Conservation (phyloP, 2,329 filamentous ascomycete species). For the Pseudogymnoascus sp. region DNA sequence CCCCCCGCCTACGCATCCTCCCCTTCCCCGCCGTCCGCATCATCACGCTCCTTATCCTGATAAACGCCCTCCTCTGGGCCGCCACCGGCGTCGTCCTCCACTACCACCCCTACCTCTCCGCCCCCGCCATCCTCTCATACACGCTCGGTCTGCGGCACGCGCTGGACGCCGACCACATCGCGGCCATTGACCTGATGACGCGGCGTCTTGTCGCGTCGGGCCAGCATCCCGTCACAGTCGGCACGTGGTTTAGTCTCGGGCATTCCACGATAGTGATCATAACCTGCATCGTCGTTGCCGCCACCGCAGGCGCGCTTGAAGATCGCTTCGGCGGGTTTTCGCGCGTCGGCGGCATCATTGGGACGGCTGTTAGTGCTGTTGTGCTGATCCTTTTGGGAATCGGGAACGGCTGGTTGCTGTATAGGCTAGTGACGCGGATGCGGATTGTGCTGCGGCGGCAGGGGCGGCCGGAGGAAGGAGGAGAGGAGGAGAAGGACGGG, state of each 20-base stretch:
- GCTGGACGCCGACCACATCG: slow-evolving; percentile 91
- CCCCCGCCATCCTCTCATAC: slow-evolving; percentile 77
- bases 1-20: slow-evolving; percentile 14
- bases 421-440: slow-evolving; percentile 65
- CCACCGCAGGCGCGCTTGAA: slow-evolving; percentile 76
- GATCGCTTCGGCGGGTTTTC: slow-evolving; percentile 75
- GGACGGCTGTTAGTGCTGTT: slow-evolving; percentile 75
- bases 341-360: slow-evolving; percentile 78
- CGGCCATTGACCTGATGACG: slow-evolving; percentile 90
- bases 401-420: slow-evolving; percentile 81
- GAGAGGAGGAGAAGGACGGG: slow-evolving; percentile 22
- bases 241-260: slow-evolving; percentile 88
- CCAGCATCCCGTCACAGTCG: slow-evolving; percentile 81
- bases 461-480: slow-evolving; percentile 19
- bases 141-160: slow-evolving; percentile 86
- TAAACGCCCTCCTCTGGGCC: slow-evolving; percentile 51
- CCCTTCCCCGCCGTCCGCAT: slow-evolving; percentile 29
- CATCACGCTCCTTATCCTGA: slow-evolving; percentile 42
- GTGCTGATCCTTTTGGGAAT: slow-evolving; percentile 77
- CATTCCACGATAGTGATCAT: slow-evolving; percentile 90
- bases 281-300: slow-evolving; percentile 86
- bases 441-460: slow-evolving; percentile 47
- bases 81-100: slow-evolving; percentile 45
- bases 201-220: slow-evolving; percentile 78
- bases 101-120: slow-evolving; percentile 56